phyloP scores from a whole-genome alignment of 305 asterid genomes.

The Solanum hybrid region DNA sequence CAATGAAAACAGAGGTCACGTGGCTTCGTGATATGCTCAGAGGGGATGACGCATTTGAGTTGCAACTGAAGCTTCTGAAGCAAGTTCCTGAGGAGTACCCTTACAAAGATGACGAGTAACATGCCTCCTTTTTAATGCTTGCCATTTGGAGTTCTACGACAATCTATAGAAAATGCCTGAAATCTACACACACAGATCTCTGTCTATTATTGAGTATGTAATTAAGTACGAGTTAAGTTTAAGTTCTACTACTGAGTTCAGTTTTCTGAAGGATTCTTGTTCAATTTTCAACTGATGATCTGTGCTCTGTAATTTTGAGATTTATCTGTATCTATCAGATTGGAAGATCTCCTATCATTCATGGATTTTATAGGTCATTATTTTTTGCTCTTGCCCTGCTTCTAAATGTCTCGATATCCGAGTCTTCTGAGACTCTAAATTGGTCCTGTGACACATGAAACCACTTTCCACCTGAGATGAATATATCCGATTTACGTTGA shows the following conservation, averaged over 20 bases:
- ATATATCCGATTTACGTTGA: not conserved
- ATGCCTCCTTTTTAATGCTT: not conserved
- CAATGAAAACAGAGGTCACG: slow-evolving; percentile 92
- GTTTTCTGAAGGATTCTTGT: not conserved
- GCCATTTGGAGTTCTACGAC: not conserved
- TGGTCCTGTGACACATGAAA: not conserved
- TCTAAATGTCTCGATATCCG: not conserved
- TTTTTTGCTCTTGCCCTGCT: not conserved
- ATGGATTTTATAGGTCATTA: not conserved
- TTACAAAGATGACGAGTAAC: slow-evolving; percentile 88
- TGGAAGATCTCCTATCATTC: not conserved
- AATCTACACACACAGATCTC: not conserved
- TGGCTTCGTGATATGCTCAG: slow-evolving; percentile 98
- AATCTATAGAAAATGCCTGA: not conserved
- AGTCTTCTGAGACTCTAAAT: not conserved
- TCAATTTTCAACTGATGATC: not conserved
- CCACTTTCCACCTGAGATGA: not conserved
- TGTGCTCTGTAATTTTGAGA: not conserved
- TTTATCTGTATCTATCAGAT: not conserved
- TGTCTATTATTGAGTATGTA: not conserved
- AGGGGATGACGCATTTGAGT: slow-evolving; percentile 91
- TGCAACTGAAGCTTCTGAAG: slow-evolving; percentile 90
- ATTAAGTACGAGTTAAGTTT: not conserved
- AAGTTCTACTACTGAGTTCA: not conserved
- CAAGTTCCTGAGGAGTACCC: slow-evolving; percentile 99